Evolutionary conservation across 805 yeast species (phyloP).

Genomic region (Metschnikowia noctiluminum): DNA sequence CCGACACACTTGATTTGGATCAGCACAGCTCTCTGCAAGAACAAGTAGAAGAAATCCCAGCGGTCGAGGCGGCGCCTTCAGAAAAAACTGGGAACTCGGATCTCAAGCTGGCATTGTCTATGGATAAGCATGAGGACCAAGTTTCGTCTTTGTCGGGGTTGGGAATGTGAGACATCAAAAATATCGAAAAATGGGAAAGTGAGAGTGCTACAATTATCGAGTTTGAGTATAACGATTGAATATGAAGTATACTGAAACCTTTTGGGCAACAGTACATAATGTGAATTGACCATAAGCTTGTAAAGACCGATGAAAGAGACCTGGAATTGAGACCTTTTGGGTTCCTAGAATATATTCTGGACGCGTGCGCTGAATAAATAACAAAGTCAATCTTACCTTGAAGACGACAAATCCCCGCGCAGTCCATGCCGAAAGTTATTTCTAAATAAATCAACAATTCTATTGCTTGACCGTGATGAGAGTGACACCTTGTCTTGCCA

Average conservation of each 20-base stretch:
- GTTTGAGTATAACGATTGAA: too few species aligned
- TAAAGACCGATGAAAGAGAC: too few species aligned
- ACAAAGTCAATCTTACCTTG: too few species aligned
- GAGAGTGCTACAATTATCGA: neutral
- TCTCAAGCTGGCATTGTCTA: slow-evolving; percentile 23
- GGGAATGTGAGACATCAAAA: slow-evolving; percentile 14
- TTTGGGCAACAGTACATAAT: too few species aligned
- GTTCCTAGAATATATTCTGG: too few species aligned
- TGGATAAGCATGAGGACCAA: slow-evolving; percentile 25
- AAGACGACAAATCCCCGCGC: too few species aligned
- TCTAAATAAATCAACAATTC: neutral
- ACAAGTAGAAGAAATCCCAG: slow-evolving; percentile 44
- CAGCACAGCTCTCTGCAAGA: slow-evolving; percentile 30
- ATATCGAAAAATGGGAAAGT: too few species aligned
- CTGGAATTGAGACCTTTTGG: too few species aligned
- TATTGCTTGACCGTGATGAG: slow-evolving; percentile 38
- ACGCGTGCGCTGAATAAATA: too few species aligned
- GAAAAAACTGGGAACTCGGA: slow-evolving; percentile 16
- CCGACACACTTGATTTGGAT: slow-evolving; percentile 46
- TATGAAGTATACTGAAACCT: too few species aligned
- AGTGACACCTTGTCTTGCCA: slow-evolving; percentile 60
- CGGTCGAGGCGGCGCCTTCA: slow-evolving; percentile 23
- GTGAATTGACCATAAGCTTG: too few species aligned
- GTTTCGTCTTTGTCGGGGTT: slow-evolving; percentile 21
- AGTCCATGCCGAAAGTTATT: too few species aligned